Conservation (phyloP, 129 eudicot genomes). For the Chrysanthemum lavandulifolium region DNA sequence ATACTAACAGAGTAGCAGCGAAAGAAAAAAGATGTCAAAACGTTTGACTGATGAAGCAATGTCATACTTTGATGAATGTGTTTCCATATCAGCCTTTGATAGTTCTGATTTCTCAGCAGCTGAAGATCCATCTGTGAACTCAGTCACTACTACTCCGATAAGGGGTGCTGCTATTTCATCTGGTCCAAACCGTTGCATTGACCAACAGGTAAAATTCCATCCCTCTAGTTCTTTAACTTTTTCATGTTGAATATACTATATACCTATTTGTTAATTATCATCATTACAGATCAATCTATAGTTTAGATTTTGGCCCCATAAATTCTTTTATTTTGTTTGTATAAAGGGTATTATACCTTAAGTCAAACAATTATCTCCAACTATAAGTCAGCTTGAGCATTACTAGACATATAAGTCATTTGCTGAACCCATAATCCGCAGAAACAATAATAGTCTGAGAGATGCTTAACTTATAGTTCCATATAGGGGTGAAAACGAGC, state of each 20-base stretch:
- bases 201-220: constrained; percentile 50
- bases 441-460: too few species aligned
- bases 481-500: too few species aligned
- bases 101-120: constrained; percentile 97
- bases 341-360: too few species aligned
- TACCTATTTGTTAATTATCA: background rate
- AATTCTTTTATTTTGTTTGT: too few species aligned
- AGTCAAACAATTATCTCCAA: too few species aligned
- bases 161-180: constrained; percentile 5
- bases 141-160: constrained; percentile 27
- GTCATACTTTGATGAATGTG: constrained; percentile 97
- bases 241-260: background rate
- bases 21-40: constrained; percentile 76
- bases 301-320: too few species aligned
- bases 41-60: constrained; percentile 91
- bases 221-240: background rate
- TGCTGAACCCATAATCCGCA: too few species aligned
- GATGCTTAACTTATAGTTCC: too few species aligned
- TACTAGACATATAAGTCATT: too few species aligned
- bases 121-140: constrained; percentile 62
- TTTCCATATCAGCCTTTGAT: constrained; percentile 92
- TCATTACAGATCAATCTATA: background rate
- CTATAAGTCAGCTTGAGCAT: too few species aligned
- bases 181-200: constrained; percentile 28
- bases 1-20: constrained; percentile 71